Base-by-base conservation (phyloP, 805 yeast genomes). In the Metschnikowia arizonensis region DNA sequence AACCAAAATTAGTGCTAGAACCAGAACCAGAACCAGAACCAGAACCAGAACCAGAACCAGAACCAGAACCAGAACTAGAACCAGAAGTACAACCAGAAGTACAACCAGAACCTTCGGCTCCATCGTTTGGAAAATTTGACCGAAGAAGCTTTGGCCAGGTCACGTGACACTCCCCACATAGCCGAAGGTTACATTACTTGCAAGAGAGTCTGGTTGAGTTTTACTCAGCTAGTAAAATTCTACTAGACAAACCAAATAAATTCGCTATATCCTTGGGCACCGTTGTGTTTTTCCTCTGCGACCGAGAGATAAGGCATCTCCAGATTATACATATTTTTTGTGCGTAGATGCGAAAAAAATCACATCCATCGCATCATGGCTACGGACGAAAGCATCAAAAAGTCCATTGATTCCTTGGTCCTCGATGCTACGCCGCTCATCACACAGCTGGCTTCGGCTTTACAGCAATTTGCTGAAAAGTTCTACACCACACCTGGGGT, bases 381-480 rank as follows among this genome's bases (percentile, higher is more conserved):
- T n/a, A 28, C 42, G 8, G 41, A 33, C 23, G 32, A 32, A 18
- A 25, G 35, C 5, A n/a, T 17, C 28, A 14, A 17, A 24, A 50
- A 52, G 32, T 48, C 49, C 9, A 47, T 53, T 19, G 48, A 48
- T 5, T 33, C 45, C 36, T 46, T 53, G 40, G 57, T 54, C 15
- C 52, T 93, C 53, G 99, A 93, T 76, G 98, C 99, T 3, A 93
- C 96, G 41, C 99, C 99, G 5, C 69, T 93, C 54, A 85, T 93
- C 55, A 85, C 95, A 1, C 95, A 88, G 57, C 75, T 93, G 4
- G 87, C 86, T 10, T 75, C 89, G 2, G 77, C 82, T 17, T 71
- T 93, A 36, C 81, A 82, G 56, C 79, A 77, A 52, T 78, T 76
- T 59, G 97, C 96, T 1, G 64, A 75, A 14, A 63, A 66, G n/a